Base-by-base conservation (phyloP, 495 filamentous ascomycete species). In the Aspergillus sclerotioniger region DNA sequence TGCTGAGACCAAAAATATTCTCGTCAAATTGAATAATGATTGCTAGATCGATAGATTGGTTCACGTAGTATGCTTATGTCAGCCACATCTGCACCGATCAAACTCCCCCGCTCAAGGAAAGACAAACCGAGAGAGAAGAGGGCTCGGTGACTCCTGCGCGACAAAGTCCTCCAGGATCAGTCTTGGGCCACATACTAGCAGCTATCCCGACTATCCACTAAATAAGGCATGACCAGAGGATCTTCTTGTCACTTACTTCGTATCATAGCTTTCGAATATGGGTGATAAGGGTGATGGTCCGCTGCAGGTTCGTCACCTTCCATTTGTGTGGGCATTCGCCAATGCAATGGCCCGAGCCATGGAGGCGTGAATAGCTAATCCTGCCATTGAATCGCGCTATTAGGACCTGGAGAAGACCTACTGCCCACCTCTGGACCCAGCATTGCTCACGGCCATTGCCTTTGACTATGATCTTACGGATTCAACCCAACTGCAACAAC, bases 361-460 rank as follows among this genome's bases (percentile, higher is more conserved):
- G 16, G 44, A 32, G 20, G 21, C 19, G 35, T 31, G 19, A 17
- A 25, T 32, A 9, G 37, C 41, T 49, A 13, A 32, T 31, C 12
- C 7, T 54, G 39, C 15, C 3, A 21, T 46, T 49, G 8, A 29
- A 58, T 44, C 21, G 3, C 13, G n/a, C 13, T 41, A 5, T 13
- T 41, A 79, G 76, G 72, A 77, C 20, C 63, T 80, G 10, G 67
- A 76, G 56, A 75, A 71, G 60, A 76, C 74, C 43, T 86, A 84
- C 65, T 88, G 84, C 60, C 84, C 84, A 16, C 81, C 83, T 7
- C 62, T 89, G 21, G 87, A 90, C 66, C 67, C 82, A 4, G 81
- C 89, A 0, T 73, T 86, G 3, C 78, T 91, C 49, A 75, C 82
- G 35, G 85, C 90, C 3, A 83, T 95, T 19, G 67, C 79, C 3